Conservation (phyloP, 257 asterid species). For the Capsicum pubescens region DNA sequence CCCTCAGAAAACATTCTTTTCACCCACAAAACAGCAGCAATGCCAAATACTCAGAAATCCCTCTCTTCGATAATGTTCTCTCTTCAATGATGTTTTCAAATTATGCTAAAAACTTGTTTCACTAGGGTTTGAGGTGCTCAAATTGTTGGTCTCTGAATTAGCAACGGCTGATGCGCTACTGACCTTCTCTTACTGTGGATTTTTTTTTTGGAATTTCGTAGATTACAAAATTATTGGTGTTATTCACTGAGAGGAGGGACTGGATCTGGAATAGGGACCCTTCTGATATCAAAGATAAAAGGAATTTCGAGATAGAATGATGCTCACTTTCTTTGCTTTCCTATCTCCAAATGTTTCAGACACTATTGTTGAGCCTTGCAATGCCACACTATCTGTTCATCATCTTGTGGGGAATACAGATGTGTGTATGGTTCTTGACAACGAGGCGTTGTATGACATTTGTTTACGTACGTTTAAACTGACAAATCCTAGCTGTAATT, state of each 20-base stretch:
- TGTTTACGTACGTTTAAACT: conserved; percentile 57
- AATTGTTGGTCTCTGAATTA: no score
- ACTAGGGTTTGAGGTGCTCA: no score
- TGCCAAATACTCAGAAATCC: no score
- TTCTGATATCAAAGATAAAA: conserved; percentile 54
- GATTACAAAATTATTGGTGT: no score
- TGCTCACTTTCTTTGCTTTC: conserved; percentile 57
- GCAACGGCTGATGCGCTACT: no score
- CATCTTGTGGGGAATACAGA: conserved; percentile 64
- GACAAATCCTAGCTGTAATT: conserved; percentile 59
- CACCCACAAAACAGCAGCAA: no score
- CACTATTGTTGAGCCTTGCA: conserved; percentile 51
- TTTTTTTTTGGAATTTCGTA: no score
- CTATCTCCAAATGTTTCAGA: conserved; percentile 61
- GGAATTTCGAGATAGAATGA: conserved; percentile 59
- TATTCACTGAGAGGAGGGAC: conserved; percentile 58
- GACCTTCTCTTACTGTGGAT: no score
- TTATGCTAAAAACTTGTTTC: no score
- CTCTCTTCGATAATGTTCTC: no score
- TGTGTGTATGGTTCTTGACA: conserved; percentile 57
- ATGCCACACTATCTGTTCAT: conserved; percentile 55
- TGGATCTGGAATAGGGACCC: conserved; percentile 62
- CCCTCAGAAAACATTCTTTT: no score
- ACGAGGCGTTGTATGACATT: conserved; percentile 52
- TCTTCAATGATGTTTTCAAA: no score